Evolutionary conservation across 208 protist genomes (phyloP), one percentile per base, ranked within the genome.

Genomic region (Phytomonas sp.): DNA sequence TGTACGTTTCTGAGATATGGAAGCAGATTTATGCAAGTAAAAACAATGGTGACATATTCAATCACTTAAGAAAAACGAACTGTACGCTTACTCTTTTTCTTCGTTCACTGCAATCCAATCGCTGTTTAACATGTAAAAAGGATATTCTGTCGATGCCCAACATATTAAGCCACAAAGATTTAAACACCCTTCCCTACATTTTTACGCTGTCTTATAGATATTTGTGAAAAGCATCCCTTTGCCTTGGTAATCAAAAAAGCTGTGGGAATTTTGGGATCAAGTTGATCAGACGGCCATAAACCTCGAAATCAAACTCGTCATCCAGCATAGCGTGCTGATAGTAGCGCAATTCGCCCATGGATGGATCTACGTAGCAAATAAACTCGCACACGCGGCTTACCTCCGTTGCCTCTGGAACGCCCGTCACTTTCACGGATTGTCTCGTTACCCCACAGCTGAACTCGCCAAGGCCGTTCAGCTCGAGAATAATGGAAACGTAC

Each of bases 301-400:
- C 80, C 29, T 94, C 88, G 78, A 93, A 89, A 81, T 96, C 92
- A 66, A 94, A 95, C 66, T 96, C 92, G 69, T 96, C 92, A 70
- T 95, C 88, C 28, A 94, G 84, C 66, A 92, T 82, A 13, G 86
- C 92, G 73, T 94, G 87, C 61, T 91, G 83, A 68, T 78, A 92
- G 80, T 95, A 95, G 33, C 80, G 74, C 33, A 96, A 73, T 53
- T 90, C 76, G 5, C 85, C 84, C n/a, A 66, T 83, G 66, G 85
- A 71, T 31, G 87, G 87, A 62, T 94, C 81, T 15, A 95, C 86
- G 78, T 96, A 95, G 84, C 88, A 92, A 51, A 95, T 86, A 74
- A 96, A 94, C 79, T 96, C 92, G 75, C 85, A 92, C 60, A 96
- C 82, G n/a, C 85, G 85, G 46, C 86, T 91, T 66, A 96, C 87